Evolutionary conservation across 2,329 filamentous ascomycete genomes (phyloP).

Genomic region (Xylariales sp.): DNA sequence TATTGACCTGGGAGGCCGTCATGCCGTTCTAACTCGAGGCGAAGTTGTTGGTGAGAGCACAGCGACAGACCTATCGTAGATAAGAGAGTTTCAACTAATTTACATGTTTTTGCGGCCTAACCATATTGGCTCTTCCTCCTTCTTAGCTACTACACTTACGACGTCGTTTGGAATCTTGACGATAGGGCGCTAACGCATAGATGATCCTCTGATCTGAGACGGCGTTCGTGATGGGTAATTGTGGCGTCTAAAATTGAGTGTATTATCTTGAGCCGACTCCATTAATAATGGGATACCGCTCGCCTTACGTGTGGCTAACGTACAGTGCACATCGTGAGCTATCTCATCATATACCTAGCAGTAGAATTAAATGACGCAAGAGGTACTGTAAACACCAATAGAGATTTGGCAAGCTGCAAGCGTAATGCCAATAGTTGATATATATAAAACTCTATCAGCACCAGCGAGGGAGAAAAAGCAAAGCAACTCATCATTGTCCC

Average conservation of each 20-base stretch:
- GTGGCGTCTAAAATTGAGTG: slow-evolving; percentile 13
- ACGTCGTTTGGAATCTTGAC: slow-evolving; percentile 12
- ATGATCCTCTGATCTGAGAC: slow-evolving; percentile 34
- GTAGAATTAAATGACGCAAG: slow-evolving; percentile 1
- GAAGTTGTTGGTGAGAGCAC: neutral
- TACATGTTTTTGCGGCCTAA: neutral
- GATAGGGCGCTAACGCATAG: slow-evolving; percentile 20
- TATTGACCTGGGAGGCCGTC: slow-evolving; percentile 10
- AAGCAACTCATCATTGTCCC: neutral
- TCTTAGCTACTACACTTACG: neutral
- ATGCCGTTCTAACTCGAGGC: slow-evolving; percentile 11
- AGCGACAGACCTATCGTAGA: neutral
- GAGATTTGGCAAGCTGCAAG: too few relatives aligned
- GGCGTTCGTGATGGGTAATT: slow-evolving; percentile 14
- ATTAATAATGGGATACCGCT: neutral
- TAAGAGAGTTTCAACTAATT: slow-evolving; percentile 15
- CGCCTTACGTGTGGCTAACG: slow-evolving; percentile 8
- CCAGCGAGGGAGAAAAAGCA: neutral
- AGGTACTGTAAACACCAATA: too few relatives aligned
- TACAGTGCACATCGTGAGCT: neutral
- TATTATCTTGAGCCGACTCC: slow-evolving; percentile 4
- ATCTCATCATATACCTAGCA: slow-evolving; percentile 10
- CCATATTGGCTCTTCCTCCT: neutral
- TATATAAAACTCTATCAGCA: neutral
- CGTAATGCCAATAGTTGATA: neutral